These are phyloP conservation scores for Cladophialophora immunda DNA, from an alignment of 2,329 filamentous ascomycete genomes.

Conservation along the genomic window DNA sequence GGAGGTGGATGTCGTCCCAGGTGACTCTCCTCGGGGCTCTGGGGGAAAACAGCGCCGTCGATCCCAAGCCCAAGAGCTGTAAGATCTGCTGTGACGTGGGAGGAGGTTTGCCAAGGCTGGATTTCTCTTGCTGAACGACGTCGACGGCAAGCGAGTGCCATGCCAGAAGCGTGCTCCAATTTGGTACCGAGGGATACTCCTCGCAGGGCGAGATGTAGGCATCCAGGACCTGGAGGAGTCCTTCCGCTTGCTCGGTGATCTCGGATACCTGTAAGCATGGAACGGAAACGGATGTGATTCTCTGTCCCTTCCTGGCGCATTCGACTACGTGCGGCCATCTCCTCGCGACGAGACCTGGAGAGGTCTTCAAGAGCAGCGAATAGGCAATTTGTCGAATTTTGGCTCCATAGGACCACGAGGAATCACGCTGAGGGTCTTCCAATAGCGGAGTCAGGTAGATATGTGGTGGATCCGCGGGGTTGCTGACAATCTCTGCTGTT, in stretches of 20 bases:
- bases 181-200: too few relatives aligned
- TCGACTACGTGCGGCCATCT: slow-evolving; percentile 19
- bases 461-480: slow-evolving; percentile 50
- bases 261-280: not conserved
- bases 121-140: slow-evolving; percentile 28
- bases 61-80: slow-evolving; percentile 23
- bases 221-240: slow-evolving; percentile 11
- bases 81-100: not conserved
- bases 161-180: slow-evolving; percentile 6
- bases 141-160: slow-evolving; percentile 33
- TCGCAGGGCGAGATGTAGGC: not conserved
- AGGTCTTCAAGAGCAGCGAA: slow-evolving; percentile 51
- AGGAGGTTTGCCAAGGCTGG: slow-evolving; percentile 15
- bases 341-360: not conserved
- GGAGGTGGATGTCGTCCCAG: slow-evolving; percentile 70
- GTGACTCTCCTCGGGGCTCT: slow-evolving; percentile 40
- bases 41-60: not conserved
- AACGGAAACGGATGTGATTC: slow-evolving; percentile 43
- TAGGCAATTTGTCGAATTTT: slow-evolving; percentile 64
- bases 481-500: slow-evolving; percentile 60
- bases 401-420: slow-evolving; percentile 65
- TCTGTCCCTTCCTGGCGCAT: slow-evolving; percentile 36
- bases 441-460: slow-evolving; percentile 73
- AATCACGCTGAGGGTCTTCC: slow-evolving; percentile 64
- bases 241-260: not conserved